Evolutionary conservation across 768 basidiomycete genomes (phyloP), one percentile per base, ranked within the genome.

Genomic region (Lentinula aciculospora): DNA sequence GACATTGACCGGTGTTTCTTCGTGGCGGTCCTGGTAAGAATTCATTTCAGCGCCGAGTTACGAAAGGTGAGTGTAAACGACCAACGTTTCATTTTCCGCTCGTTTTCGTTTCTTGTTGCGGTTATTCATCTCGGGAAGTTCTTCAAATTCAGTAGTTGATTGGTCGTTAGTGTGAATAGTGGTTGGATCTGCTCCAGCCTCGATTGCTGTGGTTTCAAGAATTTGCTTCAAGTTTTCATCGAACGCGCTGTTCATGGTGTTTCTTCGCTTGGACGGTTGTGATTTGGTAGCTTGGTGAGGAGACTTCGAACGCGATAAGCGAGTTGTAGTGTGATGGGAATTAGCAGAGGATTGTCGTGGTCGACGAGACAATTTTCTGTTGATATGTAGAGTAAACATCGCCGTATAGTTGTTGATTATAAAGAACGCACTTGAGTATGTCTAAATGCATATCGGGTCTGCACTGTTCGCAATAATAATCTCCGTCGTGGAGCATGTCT

Each of bases 211-310:
- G 37, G 82, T 83, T 64, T 88, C 85, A 51, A 91, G 84, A 54
- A 89, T 74, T 65, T 88, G 87, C 68, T 88, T 86, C 57, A 90
- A 69, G 67, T 86, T 92, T 67, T 94, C 90, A 68, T 96, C 95
- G 68, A 94, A 95, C 12, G 86, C 88, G 66, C 92, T 95, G 70
- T 98, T 98, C 94, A 99, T 96, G 51, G 97, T 99, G 65, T 92
- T 94, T 60, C 97, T 81, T 53, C 92, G 84, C 74, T 94, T 96
- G 39, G 89, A 80, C n/a, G 82, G 79, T 64, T 84, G 83, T 61
- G 79, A 66, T 21, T 72, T 63, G 68, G 70, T 45, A n/a, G 55
- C 25, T 60, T 78, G 74, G 8, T 76, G 75, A 2, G 88, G 91
- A 25, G 87, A 91, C 69, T 84, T 88, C 21, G 88, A 90, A 53